A percentile compares a stretch with the other conserved stretches of the same genome.
These are phyloP conservation scores for Lepidium sativum DNA, from an alignment of 345 rosid genomes.

Conservation along the genomic window DNA sequence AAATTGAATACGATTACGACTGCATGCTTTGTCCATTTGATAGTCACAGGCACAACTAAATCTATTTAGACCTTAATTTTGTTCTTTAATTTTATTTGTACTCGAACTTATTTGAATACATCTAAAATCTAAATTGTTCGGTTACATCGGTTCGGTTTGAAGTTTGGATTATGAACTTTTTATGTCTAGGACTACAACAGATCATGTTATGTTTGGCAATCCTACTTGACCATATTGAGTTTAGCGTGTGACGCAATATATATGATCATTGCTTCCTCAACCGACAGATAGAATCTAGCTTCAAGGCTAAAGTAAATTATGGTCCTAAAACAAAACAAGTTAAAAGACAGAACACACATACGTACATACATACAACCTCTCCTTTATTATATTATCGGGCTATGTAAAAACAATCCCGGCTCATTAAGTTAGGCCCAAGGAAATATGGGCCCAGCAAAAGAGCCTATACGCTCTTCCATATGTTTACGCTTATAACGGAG, in stretches of 20 bases:
- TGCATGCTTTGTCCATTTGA: not conserved
- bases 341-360: not conserved
- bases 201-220: not conserved
- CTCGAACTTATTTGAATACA: no score
- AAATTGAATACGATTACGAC: slow-evolving; percentile 2
- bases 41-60: not conserved
- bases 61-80: not conserved
- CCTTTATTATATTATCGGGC: not conserved
- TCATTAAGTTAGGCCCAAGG: not conserved
- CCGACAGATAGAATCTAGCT: slow-evolving; percentile 12
- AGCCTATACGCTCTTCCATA: not conserved
- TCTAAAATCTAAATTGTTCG: no score
- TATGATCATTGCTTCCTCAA: not conserved
- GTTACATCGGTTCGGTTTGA: no score
- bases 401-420: not conserved
- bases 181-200: no score
- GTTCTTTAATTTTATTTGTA: not conserved
- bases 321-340: not conserved
- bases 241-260: not conserved
- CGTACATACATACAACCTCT: no score
- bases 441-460: not conserved
- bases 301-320: not conserved
- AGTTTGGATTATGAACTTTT: no score
- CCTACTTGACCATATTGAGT: not conserved
- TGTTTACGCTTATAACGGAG: not conserved